These are phyloP conservation scores for Backusella psychrophila DNA, from an alignment of 192 early-diverging fungal species.

Conservation along the genomic window DNA sequence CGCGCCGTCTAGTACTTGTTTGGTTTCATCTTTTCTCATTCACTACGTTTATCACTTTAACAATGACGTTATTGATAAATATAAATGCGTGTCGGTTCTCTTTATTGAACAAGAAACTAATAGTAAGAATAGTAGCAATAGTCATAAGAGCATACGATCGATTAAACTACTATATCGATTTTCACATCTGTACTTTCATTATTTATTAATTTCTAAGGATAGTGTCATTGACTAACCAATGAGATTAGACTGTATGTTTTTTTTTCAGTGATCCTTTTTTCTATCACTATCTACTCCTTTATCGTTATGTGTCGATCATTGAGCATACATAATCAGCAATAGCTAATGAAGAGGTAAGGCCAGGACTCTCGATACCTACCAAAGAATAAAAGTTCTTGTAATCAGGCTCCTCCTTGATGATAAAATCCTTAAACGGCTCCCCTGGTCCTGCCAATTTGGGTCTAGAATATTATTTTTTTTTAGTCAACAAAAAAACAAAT, in stretches of 20 bases:
- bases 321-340: constrained; percentile 66
- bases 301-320: constrained; percentile 7
- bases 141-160: background rate
- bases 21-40: background rate
- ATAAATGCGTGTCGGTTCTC: background rate
- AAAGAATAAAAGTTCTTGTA: constrained; percentile 69
- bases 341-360: constrained; percentile 77
- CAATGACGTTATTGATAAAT: too few relatives aligned
- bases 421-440: constrained; percentile 74
- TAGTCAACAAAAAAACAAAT: background rate
- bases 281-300: background rate
- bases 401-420: constrained; percentile 57
- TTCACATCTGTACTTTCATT: background rate
- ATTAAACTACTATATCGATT: background rate
- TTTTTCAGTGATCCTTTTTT: background rate
- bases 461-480: constrained; percentile 31
- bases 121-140: too few relatives aligned
- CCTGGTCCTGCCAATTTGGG: constrained; percentile 78
- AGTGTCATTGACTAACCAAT: background rate
- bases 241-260: background rate
- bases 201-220: background rate
- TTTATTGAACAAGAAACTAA: background rate
- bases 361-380: constrained; percentile 85
- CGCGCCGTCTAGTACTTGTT: background rate
- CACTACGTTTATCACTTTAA: too few relatives aligned